Base-by-base conservation (phyloP, 805 yeast genomes). In the Wickerhamomyces subpelliculosus region DNA sequence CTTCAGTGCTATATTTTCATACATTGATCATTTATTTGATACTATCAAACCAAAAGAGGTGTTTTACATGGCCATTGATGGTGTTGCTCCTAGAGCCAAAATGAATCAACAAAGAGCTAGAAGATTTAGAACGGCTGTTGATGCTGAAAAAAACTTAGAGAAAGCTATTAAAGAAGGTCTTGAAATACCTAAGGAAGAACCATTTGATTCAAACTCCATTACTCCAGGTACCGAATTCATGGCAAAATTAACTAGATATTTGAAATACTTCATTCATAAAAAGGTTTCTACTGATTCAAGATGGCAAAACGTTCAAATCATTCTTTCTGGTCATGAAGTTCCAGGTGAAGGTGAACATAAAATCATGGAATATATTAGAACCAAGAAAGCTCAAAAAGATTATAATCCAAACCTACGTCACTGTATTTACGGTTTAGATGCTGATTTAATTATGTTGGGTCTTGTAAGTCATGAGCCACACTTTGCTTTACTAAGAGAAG, bases 321-420 rank as follows among this genome's bases (percentile, higher is more conserved):
- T 90, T 23, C 70, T 90, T 43, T 82, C 93, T 38, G 97, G 96
- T 27, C 96, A 87, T 53, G 96, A 89, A 60, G 97, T 86, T 16
- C 97, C 97, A 4, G 97, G 97, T 49, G 97, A 90, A 68, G 97
- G 97, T 63, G 97, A 90, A 65, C 97, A 90, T 64, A 90, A 90
- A 57, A 88, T 90, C 49, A 90, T 89, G 97, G 86, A 86, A 51
- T 87, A 76, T 52, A 87, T 90, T 47, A 78, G 97, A 63, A 65
- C 75, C 31, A 72, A 79, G 62, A 83, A 84, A 58, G 74, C 89
- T n/a, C 81, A 79, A 52, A 71, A 75, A 0, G 78, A 68, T 36
- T 85, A 84, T 54, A 72, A 86, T 54, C 78, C 88, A 35, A 85
- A 90, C 58, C 70, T 82, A 14, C 80, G 96, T 59, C 97, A 90